Evolutionary conservation across 73 alveolate species (phyloP), one percentile per base, ranked within the genome.

Genomic region (Stentor roeselii): DNA sequence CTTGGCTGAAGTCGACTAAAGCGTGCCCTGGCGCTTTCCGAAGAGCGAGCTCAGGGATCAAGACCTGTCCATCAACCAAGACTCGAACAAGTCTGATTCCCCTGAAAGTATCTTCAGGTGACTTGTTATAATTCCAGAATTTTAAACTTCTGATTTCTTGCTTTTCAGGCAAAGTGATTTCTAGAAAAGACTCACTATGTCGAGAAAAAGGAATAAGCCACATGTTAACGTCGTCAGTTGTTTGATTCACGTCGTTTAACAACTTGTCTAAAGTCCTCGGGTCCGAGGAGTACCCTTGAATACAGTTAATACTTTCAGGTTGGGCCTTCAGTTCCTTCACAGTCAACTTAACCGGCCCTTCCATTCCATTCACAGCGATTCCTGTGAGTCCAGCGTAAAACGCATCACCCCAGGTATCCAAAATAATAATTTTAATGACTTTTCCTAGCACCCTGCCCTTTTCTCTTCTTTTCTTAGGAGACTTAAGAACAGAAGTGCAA

Each of bases 371-470:
- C 6, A 93, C 61, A 82, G 91, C 94, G 2, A 94, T 92, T 74
- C 92, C 98, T 11, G 98, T 94, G 31, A 94, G 88, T 6, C 98
- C 98, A 21, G 89, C 91, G 31, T 86, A 14, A 75, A 88, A 89
- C 39, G 95, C 90, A 76, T 90, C 83, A 3, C 98, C 98, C 93
- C 94, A 94, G 0, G 98, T 94, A 60, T 88, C 91, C 3, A 76
- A 40, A 31, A 92, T 80, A 60, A 76, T 60, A 30, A 92, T 61
- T 74, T 78, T 82, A 3, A 92, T 4, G 3, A 42, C 75, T 87
- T 87, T 60, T 31, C 97, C 94, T 39, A 32, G 80, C 14, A 87
- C 50, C 83, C 59, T 75, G 21, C 6, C 67, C 6, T 21, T 50
- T 87, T 14, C 2, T 3, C 36, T 3, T 84, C 21, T 39, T 27